Evolutionary conservation across 2,329 filamentous ascomycete genomes (phyloP).

Genomic region (Botrytis fragariae): DNA sequence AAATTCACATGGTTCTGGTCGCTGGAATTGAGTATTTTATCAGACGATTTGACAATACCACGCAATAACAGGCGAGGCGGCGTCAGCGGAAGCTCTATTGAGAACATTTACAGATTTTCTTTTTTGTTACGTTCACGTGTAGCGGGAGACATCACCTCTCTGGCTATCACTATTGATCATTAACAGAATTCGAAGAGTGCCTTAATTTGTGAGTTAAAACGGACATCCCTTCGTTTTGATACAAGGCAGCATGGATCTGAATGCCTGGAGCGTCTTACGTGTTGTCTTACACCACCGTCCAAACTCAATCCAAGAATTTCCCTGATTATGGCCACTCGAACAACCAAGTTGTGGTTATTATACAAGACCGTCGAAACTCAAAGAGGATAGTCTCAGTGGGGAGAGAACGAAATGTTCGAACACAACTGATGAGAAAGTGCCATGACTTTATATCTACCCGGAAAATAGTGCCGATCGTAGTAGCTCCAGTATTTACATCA

Average conservation of each 20-base stretch:
- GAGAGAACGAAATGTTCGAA: not conserved
- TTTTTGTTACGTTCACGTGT: not conserved
- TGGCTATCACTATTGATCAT: not conserved
- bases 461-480: not conserved
- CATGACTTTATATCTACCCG: not conserved
- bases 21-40: too few species aligned
- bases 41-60: too few species aligned
- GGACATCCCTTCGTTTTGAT: not conserved
- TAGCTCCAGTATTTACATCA: not conserved
- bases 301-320: not conserved
- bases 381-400: not conserved
- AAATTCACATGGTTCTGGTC: too few species aligned
- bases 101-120: not conserved
- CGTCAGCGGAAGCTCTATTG: not conserved
- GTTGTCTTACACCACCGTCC: not conserved
- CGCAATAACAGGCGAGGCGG: not conserved
- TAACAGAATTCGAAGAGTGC: not conserved
- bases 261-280: not conserved
- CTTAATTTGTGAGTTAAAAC: not conserved
- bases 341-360: not conserved
- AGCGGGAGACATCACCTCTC: not conserved
- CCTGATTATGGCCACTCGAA: not conserved
- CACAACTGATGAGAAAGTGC: not conserved
- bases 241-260: not conserved
- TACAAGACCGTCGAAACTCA: not conserved